Base-by-base conservation (phyloP, 805 yeast species). In the Candida xyloterini region DNA sequence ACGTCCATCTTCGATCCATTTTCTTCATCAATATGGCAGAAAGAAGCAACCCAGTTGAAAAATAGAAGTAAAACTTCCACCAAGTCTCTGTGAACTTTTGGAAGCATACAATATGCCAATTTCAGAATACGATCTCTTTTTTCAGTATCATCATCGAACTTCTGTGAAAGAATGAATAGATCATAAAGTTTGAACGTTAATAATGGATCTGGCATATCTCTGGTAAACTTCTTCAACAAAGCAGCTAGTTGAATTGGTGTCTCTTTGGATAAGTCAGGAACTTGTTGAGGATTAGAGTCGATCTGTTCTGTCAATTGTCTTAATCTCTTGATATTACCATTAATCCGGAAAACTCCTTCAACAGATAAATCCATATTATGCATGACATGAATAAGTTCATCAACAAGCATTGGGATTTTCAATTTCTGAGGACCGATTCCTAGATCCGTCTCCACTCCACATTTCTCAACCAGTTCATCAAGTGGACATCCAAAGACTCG, bases 1-100 rank as follows among this genome's bases (percentile, higher is more conserved):
- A 85, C 78, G 59, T 91, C 97, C 99, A 93, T 93, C 66, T 91
- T 93, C 3, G 97, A 88, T 1, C 93, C 93, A 15, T 79, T 77
- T 50, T 85, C 90, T 52, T 88, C 95, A 55, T 89, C 97, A 46
- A 90, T 78, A 51, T 87, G 90, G 1, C 97, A 85, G 65, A 93
- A 93, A 2, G 98, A 86, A 0, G 98, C 88, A 2, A 90, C 91
- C 98, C 98, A 93, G 61, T 81, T 82, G 57, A 93, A 76, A 60
- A 93, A 93, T 43, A 82, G 79, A 23, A 90, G 69, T 29, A 93
- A 65, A 2, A 90, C 96, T 58, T 93, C 98, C 26, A 90, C 70
- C 33, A 88, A 71, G 59, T 89, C 95, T 42, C 99, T 74, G 57
- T 90, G 84, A 15, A 78, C 71, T 45, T 81, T 70, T 2, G 97